phyloP scores from a whole-genome alignment of 164 flowering plant species.

The Santalum album region DNA sequence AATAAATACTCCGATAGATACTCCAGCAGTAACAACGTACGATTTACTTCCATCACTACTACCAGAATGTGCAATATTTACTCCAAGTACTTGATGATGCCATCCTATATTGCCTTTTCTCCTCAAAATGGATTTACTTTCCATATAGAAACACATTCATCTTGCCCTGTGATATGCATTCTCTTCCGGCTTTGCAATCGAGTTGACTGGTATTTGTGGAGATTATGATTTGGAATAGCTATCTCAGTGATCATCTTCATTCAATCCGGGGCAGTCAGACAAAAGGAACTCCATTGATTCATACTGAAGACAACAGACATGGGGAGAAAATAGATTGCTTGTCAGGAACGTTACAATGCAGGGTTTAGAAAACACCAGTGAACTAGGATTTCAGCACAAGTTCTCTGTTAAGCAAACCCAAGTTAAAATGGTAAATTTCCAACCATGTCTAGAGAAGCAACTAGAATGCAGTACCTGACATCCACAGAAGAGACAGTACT shows the following conservation, averaged over 20 bases:
- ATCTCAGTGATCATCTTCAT: conserved; percentile 82
- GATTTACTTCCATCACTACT: too few relatives aligned
- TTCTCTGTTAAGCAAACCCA: background rate
- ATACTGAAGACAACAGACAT: conserved; percentile 46
- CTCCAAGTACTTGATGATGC: too few relatives aligned
- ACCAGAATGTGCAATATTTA: too few relatives aligned
- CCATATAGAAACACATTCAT: too few relatives aligned
- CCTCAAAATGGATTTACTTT: too few relatives aligned
- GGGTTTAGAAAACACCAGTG: background rate
- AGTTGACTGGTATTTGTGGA: background rate
- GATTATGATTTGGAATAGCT: too few relatives aligned
- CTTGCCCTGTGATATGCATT: background rate
- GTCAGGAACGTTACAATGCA: background rate
- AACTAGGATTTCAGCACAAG: background rate
- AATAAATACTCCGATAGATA: too few relatives aligned
- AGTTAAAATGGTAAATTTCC: background rate
- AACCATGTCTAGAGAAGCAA: background rate
- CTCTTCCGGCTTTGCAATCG: background rate
- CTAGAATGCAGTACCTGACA: conserved; percentile 45
- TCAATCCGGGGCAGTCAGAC: conserved; percentile 66
- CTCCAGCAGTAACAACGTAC: too few relatives aligned
- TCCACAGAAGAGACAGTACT: conserved; percentile 92
- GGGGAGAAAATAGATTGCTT: background rate
- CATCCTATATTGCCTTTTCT: too few relatives aligned
- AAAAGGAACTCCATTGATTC: conserved; percentile 66